Conservation (phyloP, 208 protist species). For the Leishmania braziliensis region DNA sequence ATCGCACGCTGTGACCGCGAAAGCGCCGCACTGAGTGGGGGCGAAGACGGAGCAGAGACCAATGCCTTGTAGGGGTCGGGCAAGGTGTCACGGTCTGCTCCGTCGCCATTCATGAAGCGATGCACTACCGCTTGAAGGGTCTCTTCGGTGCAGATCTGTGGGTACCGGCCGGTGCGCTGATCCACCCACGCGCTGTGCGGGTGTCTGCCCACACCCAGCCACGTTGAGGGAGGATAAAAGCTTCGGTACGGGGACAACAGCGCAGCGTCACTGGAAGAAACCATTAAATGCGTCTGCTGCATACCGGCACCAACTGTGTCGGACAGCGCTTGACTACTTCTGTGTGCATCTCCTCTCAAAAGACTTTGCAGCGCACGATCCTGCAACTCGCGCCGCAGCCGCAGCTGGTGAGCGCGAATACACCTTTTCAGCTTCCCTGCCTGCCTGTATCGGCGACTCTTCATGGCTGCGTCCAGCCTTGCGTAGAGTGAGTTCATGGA, state of each 20-base stretch:
- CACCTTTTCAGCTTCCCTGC: slow-evolving; percentile 11
- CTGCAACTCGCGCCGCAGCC: slow-evolving; percentile 19
- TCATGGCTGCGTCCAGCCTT: slow-evolving; percentile 36
- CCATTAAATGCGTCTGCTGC: neutral
- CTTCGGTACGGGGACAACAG: slow-evolving; percentile 26
- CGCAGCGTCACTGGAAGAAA: neutral
- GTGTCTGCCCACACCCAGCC: slow-evolving; percentile 46
- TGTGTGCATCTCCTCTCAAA: neutral
- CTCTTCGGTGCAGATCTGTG: slow-evolving; percentile 10
- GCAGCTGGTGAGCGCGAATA: slow-evolving; percentile 16
- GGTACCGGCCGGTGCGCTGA: slow-evolving; percentile 51
- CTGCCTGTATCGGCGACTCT: slow-evolving; percentile 1
- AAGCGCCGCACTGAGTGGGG: neutral
- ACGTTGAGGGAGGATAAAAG: slow-evolving; percentile 46
- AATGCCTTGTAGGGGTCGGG: neutral
- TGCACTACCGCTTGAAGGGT: slow-evolving; percentile 12
- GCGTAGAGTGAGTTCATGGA: slow-evolving; percentile 26
- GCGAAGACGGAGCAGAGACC: neutral
- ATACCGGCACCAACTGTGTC: neutral
- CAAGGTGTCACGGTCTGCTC: neutral
- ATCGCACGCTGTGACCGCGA: slow-evolving; percentile 19
- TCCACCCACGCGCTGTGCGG: slow-evolving; percentile 38
- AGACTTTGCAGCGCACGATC: neutral
- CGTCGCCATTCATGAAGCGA: slow-evolving; percentile 4
- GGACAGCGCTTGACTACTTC: neutral